Percentiles rank a stretch among this genome's conserved stretches.
These are phyloP conservation scores for Candida sakaeoensis DNA, from an alignment of 805 yeast species.

Conservation along the genomic window DNA sequence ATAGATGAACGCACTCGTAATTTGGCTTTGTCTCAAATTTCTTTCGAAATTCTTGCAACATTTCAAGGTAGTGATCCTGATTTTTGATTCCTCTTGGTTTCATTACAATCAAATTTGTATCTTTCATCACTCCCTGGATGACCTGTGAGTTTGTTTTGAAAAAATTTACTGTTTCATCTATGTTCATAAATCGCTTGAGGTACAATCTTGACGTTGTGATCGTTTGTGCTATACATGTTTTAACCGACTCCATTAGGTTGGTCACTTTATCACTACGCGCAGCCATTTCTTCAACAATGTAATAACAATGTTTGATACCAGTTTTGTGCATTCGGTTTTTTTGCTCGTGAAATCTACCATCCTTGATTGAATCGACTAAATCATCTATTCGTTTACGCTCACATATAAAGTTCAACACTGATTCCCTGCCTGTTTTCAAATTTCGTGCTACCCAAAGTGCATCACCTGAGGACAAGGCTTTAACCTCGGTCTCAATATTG, in stretches of 20 bases:
- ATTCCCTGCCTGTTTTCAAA: constrained; percentile 52
- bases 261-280: constrained; percentile 33
- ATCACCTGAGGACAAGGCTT: constrained; percentile 79
- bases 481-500: constrained; percentile 49
- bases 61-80: constrained; percentile 47
- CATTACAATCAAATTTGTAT: constrained; percentile 40
- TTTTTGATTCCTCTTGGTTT: constrained; percentile 47
- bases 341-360: constrained; percentile 88
- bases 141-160: constrained; percentile 47
- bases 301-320: constrained; percentile 63
- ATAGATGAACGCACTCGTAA: constrained; percentile 37
- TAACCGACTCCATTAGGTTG: constrained; percentile 60
- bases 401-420: constrained; percentile 74
- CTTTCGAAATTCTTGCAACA: constrained; percentile 40
- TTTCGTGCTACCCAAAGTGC: constrained; percentile 83
- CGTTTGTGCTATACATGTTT: constrained; percentile 71
- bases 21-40: constrained; percentile 33
- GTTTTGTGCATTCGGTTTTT: constrained; percentile 70
- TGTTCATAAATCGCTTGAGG: constrained; percentile 61
- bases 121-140: constrained; percentile 31
- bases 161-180: constrained; percentile 71
- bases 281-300: constrained; percentile 67
- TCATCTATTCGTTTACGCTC: constrained; percentile 92
- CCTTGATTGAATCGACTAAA: constrained; percentile 73
- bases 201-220: constrained; percentile 64